These are phyloP conservation scores for Aureobasidium vineae DNA, from an alignment of 2,329 filamentous ascomycete species.

Conservation along the genomic window DNA sequence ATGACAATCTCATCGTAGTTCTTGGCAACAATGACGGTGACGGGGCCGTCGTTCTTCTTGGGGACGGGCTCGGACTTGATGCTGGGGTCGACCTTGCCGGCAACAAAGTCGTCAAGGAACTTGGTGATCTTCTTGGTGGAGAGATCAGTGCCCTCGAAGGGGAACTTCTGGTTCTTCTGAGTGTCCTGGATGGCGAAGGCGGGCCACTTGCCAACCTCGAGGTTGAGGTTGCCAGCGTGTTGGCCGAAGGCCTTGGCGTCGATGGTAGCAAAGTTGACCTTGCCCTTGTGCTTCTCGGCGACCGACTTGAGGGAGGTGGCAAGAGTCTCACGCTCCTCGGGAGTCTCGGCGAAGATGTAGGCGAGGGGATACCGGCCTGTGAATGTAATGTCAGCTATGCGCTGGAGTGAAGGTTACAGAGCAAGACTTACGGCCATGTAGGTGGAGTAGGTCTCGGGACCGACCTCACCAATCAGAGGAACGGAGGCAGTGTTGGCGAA, in stretches of 20 bases:
- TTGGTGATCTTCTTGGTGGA: constrained; percentile 68
- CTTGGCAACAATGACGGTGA: constrained; percentile 86
- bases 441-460: constrained; percentile 90
- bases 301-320: constrained; percentile 76
- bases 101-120: constrained; percentile 82
- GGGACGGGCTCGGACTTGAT: constrained; percentile 98
- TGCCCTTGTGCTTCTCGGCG: constrained; percentile 88
- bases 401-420: background rate
- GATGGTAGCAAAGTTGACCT: constrained; percentile 97
- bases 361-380: constrained; percentile 66
- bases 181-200: constrained; percentile 97
- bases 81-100: constrained; percentile 88
- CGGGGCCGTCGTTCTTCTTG: constrained; percentile 86
- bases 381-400: constrained; percentile 1
- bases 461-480: constrained; percentile 91
- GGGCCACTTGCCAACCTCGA: constrained; percentile 92
- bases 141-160: constrained; percentile 69
- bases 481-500: constrained; percentile 85
- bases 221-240: constrained; percentile 95
- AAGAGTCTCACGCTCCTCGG: constrained; percentile 60
- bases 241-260: constrained; percentile 92
- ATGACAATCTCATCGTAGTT: constrained; percentile 90
- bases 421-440: constrained; percentile 73
- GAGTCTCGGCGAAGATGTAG: constrained; percentile 40
- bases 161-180: constrained; percentile 95